Percentiles rank a stretch among this genome's conserved stretches.
Evolutionary conservation across 1,284 basidiomycete genomes (phyloP).

Genomic region (Wallemia hederae): DNA sequence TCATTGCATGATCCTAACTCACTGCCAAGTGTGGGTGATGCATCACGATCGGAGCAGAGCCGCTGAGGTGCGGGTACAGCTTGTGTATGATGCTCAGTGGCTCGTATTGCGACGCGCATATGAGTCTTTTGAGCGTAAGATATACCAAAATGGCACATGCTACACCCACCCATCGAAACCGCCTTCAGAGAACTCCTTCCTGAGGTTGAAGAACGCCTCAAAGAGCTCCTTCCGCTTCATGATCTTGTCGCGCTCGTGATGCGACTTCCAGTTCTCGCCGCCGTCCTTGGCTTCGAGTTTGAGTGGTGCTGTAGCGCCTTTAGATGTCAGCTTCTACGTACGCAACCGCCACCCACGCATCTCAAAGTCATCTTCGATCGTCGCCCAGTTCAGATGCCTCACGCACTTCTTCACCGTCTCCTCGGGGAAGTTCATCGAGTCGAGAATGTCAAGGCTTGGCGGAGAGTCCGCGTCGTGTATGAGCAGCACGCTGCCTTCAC

Average conservation of each 20-base stretch:
- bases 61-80: constrained; percentile 43
- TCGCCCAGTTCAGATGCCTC: constrained; percentile 63
- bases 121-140: constrained; percentile 24
- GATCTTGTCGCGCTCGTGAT: not conserved
- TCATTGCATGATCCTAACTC: constrained; percentile 8
- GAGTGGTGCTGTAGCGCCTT: not conserved
- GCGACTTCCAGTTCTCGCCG: not conserved
- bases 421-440: constrained; percentile 56
- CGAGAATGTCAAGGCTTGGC: constrained; percentile 61
- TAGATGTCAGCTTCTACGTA: constrained; percentile 5
- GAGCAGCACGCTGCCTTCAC: constrained; percentile 48
- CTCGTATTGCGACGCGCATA: constrained; percentile 63
- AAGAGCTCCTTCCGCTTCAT: not conserved
- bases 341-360: constrained; percentile 22
- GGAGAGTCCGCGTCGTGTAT: constrained; percentile 79
- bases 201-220: constrained; percentile 28
- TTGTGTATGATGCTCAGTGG: constrained; percentile 49
- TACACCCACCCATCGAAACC: constrained; percentile 48
- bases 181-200: constrained; percentile 57
- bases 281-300: not conserved
- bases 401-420: constrained; percentile 27
- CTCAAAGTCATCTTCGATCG: constrained; percentile 46
- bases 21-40: constrained; percentile 59
- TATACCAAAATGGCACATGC: not conserved
- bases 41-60: constrained; percentile 59